phyloP scores from a whole-genome alignment of 192 early-diverging fungal species.

The Backusella luteola region DNA sequence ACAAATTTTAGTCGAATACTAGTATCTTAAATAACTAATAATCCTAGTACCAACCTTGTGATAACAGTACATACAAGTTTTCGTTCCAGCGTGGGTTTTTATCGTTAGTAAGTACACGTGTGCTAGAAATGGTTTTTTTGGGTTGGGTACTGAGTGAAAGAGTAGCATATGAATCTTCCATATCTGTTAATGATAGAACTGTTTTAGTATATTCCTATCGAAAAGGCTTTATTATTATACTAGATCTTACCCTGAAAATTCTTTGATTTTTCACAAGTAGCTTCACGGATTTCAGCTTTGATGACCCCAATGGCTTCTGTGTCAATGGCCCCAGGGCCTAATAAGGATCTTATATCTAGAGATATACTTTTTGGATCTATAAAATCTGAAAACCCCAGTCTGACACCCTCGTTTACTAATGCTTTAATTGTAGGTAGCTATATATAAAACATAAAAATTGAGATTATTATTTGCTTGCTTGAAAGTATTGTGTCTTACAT shows the following conservation, averaged over 20 bases:
- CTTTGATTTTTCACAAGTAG: not conserved
- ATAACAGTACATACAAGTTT: slow-evolving; percentile 18
- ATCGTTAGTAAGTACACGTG: slow-evolving; percentile 29
- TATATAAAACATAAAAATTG: not conserved
- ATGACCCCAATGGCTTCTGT: slow-evolving; percentile 26
- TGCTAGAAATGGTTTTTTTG: slow-evolving; percentile 16
- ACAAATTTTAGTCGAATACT: not conserved
- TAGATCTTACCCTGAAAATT: slow-evolving; percentile 5
- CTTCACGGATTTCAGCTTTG: slow-evolving; percentile 30
- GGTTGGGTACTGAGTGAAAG: slow-evolving; percentile 23
- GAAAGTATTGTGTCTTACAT: slow-evolving; percentile 6
- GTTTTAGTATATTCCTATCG: not conserved
- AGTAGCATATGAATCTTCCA: slow-evolving; percentile 28
- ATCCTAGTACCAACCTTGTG: slow-evolving; percentile 6
- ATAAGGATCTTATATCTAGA: slow-evolving; percentile 17
- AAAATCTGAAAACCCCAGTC: slow-evolving; percentile 15
- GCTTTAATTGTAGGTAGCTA: slow-evolving; percentile 25
- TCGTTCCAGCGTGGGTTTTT: slow-evolving; percentile 31
- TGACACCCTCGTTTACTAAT: slow-evolving; percentile 24
- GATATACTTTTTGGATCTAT: slow-evolving; percentile 34
- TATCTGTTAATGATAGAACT: not conserved
- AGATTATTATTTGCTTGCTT: not conserved
- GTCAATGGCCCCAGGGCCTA: slow-evolving; percentile 13
- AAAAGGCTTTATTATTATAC: not conserved
- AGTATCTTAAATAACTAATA: not conserved